These are phyloP conservation scores for Arthroderma sp. DNA, from an alignment of 2,329 filamentous ascomycete species.

Conservation along the genomic window DNA sequence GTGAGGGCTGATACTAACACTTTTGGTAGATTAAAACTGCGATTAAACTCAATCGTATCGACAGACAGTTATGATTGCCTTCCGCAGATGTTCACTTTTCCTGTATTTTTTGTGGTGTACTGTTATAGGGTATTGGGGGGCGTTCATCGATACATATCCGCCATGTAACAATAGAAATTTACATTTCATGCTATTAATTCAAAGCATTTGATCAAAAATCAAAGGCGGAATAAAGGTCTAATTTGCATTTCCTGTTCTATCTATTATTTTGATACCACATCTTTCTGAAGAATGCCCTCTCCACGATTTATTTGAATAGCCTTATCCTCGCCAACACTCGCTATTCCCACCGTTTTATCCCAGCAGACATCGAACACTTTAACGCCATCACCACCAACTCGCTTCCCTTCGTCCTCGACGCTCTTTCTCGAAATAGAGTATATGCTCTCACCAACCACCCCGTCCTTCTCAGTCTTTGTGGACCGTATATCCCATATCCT, in stretches of 20 bases:
- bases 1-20: constrained; percentile 13
- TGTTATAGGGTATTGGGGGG: neutral
- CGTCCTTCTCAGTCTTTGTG: constrained; percentile 48
- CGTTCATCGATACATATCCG: neutral
- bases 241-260: neutral
- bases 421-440: constrained; percentile 70
- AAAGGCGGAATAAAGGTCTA: neutral
- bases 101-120: neutral
- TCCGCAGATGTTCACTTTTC: neutral
- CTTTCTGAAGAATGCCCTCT: constrained; percentile 35
- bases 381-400: constrained; percentile 63
- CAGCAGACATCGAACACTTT: constrained; percentile 86
- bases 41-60: constrained; percentile 46
- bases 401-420: constrained; percentile 50
- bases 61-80: constrained; percentile 33
- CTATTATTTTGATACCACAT: constrained; percentile 16
- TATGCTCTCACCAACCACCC: constrained; percentile 55
- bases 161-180: neutral
- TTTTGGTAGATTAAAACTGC: constrained; percentile 45
- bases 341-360: constrained; percentile 76
- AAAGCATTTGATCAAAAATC: neutral
- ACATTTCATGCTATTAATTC: neutral
- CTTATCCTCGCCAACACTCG: constrained; percentile 88
- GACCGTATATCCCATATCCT: constrained; percentile 82
- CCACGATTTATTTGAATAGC: constrained; percentile 80